Evolutionary conservation across 768 basidiomycete genomes (phyloP).

Genomic region (Tricholoma saponaceum): DNA sequence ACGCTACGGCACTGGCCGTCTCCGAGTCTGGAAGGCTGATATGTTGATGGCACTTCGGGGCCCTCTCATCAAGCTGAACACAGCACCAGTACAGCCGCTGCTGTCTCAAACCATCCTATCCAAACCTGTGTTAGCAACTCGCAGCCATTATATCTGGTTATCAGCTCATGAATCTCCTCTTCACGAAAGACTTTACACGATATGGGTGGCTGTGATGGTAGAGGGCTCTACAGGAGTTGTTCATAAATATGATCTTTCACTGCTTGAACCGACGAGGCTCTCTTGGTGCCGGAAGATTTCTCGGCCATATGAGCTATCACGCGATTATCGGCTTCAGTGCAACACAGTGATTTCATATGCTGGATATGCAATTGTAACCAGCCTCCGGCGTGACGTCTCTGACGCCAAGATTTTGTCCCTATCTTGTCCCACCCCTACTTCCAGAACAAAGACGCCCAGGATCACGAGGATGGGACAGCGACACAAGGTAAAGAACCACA

Average conservation of each 20-base stretch:
- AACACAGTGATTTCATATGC: not conserved
- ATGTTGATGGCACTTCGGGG: not conserved
- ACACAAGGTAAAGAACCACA: not conserved
- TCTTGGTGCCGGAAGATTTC: not conserved
- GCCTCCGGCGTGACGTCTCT: not conserved
- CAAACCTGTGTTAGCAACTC: not conserved
- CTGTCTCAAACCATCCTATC: not conserved
- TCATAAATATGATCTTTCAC: not conserved
- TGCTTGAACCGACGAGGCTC: not conserved
- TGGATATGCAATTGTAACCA: not conserved
- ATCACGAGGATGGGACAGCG: not conserved
- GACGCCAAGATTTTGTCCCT: not conserved
- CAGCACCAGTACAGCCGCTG: not conserved
- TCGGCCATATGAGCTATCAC: not conserved
- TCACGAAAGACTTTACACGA: not conserved
- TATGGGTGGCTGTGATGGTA: not conserved
- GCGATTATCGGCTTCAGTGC: no score
- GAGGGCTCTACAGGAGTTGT: not conserved
- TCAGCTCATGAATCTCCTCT: not conserved
- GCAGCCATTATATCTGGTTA: not conserved
- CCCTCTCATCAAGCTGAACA: not conserved
- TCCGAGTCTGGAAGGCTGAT: not conserved
- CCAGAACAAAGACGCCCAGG: not conserved
- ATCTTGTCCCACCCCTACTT: not conserved
- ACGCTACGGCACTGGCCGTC: not conserved